Conservation (phyloP, 352 stramenopile species). For the Achlya hypogyna region DNA sequence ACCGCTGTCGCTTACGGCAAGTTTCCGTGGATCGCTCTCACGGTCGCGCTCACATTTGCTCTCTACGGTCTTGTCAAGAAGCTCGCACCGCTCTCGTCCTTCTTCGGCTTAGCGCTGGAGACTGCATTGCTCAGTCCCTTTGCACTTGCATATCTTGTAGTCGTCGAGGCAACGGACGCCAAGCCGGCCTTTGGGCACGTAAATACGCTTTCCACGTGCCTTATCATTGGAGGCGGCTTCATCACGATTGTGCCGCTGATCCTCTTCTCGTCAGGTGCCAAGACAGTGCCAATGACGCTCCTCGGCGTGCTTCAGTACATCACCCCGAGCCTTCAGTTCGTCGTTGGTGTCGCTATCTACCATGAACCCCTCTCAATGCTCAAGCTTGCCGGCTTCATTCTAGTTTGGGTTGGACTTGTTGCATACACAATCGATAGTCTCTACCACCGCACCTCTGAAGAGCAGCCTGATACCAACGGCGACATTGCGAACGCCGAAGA, state of each 20-base stretch:
- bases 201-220: background rate
- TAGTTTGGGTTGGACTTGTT: background rate
- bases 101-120: conserved; percentile 10
- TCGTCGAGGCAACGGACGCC: background rate
- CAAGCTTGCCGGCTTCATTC: conserved; percentile 1
- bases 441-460: no score
- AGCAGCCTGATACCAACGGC: no score
- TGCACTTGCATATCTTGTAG: conserved; percentile 1
- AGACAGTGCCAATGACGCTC: background rate
- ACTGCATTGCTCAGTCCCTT: background rate
- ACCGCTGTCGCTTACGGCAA: conserved; percentile 12
- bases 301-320: conserved; percentile 14
- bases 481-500: no score
- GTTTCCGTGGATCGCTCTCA: conserved; percentile 14
- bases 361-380: background rate
- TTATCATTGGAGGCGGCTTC: background rate
- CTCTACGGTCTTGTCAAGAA: conserved; percentile 19
- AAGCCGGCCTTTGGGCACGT: background rate
- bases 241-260: conserved; percentile 11
- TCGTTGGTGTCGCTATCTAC: conserved; percentile 1
- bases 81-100: conserved; percentile 1
- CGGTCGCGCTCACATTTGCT: conserved; percentile 6
- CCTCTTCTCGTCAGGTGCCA: background rate
- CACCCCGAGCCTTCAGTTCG: background rate
- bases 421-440: background rate